Conservation (phyloP, 345 rosid genomes). For the Pugionium cornutum region DNA sequence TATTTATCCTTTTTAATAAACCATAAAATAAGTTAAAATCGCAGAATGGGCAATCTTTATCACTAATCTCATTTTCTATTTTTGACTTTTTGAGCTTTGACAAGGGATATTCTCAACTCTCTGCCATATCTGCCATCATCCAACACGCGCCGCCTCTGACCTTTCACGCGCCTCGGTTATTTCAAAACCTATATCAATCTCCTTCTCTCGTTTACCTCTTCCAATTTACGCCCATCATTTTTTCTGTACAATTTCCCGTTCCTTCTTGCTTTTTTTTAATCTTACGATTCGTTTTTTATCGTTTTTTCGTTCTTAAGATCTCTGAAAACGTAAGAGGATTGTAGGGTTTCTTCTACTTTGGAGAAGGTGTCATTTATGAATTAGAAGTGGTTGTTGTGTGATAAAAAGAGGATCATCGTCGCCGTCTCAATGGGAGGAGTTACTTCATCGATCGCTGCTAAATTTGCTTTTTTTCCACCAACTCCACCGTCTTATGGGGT, state of each 20-base stretch:
- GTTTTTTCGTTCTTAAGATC: slow-evolving; percentile 4
- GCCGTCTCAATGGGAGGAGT: slow-evolving; percentile 73
- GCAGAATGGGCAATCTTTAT: slow-evolving; percentile 22
- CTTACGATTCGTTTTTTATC: neutral
- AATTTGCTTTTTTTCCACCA: slow-evolving; percentile 98
- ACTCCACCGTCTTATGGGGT: slow-evolving; percentile 79
- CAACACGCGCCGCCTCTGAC: slow-evolving; percentile 34
- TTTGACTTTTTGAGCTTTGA: slow-evolving; percentile 31
- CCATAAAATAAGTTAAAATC: neutral
- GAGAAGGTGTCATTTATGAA: slow-evolving; percentile 39
- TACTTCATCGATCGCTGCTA: slow-evolving; percentile 94
- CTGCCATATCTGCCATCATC: slow-evolving; percentile 15
- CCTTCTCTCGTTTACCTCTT: neutral
- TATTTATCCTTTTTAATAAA: neutral
- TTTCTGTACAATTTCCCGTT: neutral
- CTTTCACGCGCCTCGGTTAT: slow-evolving; percentile 32
- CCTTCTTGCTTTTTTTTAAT: neutral
- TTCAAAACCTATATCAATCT: neutral
- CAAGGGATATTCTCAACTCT: slow-evolving; percentile 22
- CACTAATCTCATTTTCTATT: slow-evolving; percentile 15
- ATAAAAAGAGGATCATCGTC: slow-evolving; percentile 36
- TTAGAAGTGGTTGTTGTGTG: neutral
- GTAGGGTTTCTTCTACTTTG: slow-evolving; percentile 4
- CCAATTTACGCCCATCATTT: neutral
- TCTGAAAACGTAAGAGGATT: neutral